A percentile compares a stretch with the other conserved stretches of the same genome.
Conservation (phyloP, 306 rosid species). For the Acacia crassicarpa region DNA sequence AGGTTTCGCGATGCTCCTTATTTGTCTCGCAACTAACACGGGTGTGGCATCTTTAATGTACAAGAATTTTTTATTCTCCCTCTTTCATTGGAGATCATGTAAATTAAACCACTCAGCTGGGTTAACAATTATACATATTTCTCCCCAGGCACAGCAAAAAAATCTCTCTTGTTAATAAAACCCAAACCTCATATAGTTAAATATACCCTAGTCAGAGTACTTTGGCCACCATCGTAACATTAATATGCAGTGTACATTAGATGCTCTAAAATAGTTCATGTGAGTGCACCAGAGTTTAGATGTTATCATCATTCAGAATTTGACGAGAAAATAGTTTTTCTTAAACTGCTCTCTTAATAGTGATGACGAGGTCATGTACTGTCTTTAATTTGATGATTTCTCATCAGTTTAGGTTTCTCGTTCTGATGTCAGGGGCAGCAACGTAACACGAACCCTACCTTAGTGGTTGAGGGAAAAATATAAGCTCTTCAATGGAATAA, state of each 20-base stretch:
- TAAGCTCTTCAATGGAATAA: background rate
- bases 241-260: background rate
- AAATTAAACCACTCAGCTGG: background rate
- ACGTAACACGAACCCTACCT: slow-evolving; percentile 20
- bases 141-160: background rate
- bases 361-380: background rate
- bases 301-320: background rate
- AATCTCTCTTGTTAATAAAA: background rate
- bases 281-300: background rate
- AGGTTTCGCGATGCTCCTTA: background rate
- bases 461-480: slow-evolving; percentile 7
- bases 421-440: background rate
- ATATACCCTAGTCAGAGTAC: background rate
- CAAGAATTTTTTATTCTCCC: background rate
- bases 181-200: background rate
- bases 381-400: background rate
- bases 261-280: background rate
- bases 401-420: background rate
- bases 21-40: background rate
- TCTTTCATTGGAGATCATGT: background rate
- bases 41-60: background rate
- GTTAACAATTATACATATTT: background rate
- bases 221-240: background rate
- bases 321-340: background rate
- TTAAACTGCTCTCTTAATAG: background rate